phyloP scores from a whole-genome alignment of 225 moss, liverwort and hornwort species.

The Takakia lepidozioides region DNA sequence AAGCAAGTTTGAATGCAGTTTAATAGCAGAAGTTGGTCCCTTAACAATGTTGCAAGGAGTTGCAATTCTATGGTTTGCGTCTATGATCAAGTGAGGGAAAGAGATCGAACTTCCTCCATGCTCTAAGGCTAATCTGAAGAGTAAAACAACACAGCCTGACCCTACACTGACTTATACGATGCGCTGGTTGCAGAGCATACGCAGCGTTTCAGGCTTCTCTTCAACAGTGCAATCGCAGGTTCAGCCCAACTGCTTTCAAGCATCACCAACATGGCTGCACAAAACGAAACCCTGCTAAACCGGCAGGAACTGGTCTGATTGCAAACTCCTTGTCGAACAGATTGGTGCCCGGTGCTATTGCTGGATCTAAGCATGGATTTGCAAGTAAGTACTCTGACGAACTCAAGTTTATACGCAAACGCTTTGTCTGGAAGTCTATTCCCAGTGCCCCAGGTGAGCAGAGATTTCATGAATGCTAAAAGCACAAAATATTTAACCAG shows the following conservation, averaged over 20 bases:
- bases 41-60: too few relatives aligned
- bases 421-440: neutral
- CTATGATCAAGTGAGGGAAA: too few relatives aligned
- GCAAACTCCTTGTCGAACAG: conserved; percentile 26
- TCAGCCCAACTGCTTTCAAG: conserved; percentile 16
- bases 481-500: too few relatives aligned
- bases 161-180: neutral
- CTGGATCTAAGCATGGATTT: conserved; percentile 4
- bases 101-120: too few relatives aligned
- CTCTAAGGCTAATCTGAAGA: too few relatives aligned
- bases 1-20: neutral
- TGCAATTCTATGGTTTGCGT: too few relatives aligned
- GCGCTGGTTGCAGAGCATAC: conserved; percentile 17
- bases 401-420: neutral
- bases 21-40: too few relatives aligned
- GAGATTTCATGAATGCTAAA: neutral
- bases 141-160: too few relatives aligned
- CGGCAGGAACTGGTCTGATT: conserved; percentile 22
- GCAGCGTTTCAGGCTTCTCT: conserved; percentile 23
- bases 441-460: neutral
- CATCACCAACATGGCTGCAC: conserved; percentile 23
- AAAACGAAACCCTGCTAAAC: conserved; percentile 22
- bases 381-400: conserved; percentile 10
- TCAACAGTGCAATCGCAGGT: conserved; percentile 19
- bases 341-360: conserved; percentile 9